Conservation (phyloP, 208 protist species). For the Trypanosoma boissoni region DNA sequence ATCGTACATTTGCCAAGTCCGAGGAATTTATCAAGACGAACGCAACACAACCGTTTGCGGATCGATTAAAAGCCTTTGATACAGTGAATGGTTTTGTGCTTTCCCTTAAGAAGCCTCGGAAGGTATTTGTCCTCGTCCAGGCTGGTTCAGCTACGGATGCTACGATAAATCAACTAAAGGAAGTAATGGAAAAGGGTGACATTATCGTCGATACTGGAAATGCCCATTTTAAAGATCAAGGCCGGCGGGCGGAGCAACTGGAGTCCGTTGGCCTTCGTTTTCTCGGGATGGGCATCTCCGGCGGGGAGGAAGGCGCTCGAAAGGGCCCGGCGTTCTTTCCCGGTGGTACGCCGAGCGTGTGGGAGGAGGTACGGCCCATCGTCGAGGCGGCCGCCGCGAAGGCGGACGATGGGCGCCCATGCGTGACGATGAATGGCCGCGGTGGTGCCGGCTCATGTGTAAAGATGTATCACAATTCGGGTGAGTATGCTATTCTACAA, state of each 20-base stretch:
- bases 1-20: constrained; percentile 88
- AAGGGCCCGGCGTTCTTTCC: constrained; percentile 98
- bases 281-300: constrained; percentile 97
- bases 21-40: constrained; percentile 84
- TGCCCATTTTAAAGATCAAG: constrained; percentile 94
- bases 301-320: constrained; percentile 98
- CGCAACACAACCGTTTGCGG: constrained; percentile 38
- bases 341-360: constrained; percentile 93
- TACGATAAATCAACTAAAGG: constrained; percentile 91
- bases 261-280: constrained; percentile 87
- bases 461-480: constrained; percentile 99
- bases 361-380: constrained; percentile 92
- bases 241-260: constrained; percentile 85
- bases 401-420: constrained; percentile 91
- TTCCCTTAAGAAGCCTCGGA: constrained; percentile 90
- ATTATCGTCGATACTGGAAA: constrained; percentile 97
- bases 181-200: constrained; percentile 84
- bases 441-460: constrained; percentile 98
- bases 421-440: constrained; percentile 94
- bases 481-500: constrained; percentile 99
- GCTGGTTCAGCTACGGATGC: constrained; percentile 95
- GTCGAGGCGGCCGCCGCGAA: constrained; percentile 96
- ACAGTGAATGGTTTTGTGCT: constrained; percentile 76
- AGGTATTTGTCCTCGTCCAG: constrained; percentile 95
- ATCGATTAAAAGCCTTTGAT: constrained; percentile 69